These are phyloP conservation scores for Aegilops bicornis DNA, from an alignment of 176 grass and related monocot species.

Conservation along the genomic window DNA sequence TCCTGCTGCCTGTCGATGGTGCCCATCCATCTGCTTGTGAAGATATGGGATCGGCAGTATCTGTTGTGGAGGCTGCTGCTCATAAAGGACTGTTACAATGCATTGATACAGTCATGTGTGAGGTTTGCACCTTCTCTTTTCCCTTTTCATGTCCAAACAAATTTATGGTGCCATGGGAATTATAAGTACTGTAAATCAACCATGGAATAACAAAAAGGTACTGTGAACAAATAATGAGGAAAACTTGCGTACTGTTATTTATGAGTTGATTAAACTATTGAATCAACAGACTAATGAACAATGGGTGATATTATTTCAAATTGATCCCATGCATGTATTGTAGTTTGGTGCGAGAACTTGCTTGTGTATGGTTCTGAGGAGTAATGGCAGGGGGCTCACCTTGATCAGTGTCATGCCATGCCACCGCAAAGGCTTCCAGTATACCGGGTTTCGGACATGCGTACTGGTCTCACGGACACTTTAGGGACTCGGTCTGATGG, in stretches of 20 bases:
- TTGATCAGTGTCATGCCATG: background rate
- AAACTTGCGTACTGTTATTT: background rate
- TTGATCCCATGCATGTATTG: background rate
- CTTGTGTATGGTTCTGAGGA: background rate
- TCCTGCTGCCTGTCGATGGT: constrained; percentile 86
- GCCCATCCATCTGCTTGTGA: constrained; percentile 83
- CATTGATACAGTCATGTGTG: constrained; percentile 97
- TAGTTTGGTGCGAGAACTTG: background rate
- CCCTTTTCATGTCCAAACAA: background rate
- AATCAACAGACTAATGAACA: background rate
- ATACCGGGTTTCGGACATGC: too few relatives aligned
- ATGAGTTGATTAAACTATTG: constrained; percentile 1
- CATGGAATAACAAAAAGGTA: background rate
- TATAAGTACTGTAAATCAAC: background rate
- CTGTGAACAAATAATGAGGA: background rate
- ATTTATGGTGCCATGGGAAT: background rate
- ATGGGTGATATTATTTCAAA: background rate
- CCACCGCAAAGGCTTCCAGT: background rate
- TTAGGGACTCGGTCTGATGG: too few relatives aligned
- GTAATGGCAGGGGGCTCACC: background rate
- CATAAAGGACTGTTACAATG: constrained; percentile 95
- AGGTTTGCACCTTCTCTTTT: constrained; percentile 51
- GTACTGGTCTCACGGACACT: too few relatives aligned
- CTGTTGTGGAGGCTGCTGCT: constrained; percentile 85
- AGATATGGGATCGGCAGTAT: constrained; percentile 97